Conservation (phyloP, 768 basidiomycete species). For the Amylocystis lapponica region DNA sequence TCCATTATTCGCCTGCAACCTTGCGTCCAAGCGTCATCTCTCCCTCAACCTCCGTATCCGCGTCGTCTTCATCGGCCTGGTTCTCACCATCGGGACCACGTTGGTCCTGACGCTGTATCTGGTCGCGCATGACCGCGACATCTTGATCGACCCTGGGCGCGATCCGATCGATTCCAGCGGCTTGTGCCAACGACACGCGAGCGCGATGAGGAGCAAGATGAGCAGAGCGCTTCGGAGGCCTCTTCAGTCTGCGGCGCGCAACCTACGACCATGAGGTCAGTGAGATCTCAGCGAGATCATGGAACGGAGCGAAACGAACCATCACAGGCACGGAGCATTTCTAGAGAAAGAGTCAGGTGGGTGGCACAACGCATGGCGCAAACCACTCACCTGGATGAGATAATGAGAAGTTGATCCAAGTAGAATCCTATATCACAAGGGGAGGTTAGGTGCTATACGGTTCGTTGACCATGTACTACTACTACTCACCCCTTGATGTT, state of each 20-base stretch:
- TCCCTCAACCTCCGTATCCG: slow-evolving; percentile 19
- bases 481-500: slow-evolving; percentile 78
- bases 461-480: not conserved
- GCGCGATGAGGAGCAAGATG: slow-evolving; percentile 77
- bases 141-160: slow-evolving; percentile 82
- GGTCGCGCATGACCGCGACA: slow-evolving; percentile 74
- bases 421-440: slow-evolving; percentile 54
- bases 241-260: slow-evolving; percentile 84
- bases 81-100: slow-evolving; percentile 9
- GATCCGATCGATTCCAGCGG: slow-evolving; percentile 80
- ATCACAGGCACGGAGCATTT: slow-evolving; percentile 96
- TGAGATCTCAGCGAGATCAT: slow-evolving; percentile 2
- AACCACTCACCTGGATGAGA: slow-evolving; percentile 61
- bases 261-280: slow-evolving; percentile 31
- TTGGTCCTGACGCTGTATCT: slow-evolving; percentile 66
- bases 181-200: slow-evolving; percentile 82
- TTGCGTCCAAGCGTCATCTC: slow-evolving; percentile 3
- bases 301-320: slow-evolving; percentile 31
- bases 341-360: slow-evolving; percentile 26
- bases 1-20: slow-evolving; percentile 3
- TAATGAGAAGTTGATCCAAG: slow-evolving; percentile 96
- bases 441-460: slow-evolving; percentile 1
- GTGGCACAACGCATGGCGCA: not conserved
- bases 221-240: slow-evolving; percentile 74
- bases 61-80: slow-evolving; percentile 19